phyloP scores from a whole-genome alignment of 352 stramenopile species.

The Pseudoperonospora humuli region DNA sequence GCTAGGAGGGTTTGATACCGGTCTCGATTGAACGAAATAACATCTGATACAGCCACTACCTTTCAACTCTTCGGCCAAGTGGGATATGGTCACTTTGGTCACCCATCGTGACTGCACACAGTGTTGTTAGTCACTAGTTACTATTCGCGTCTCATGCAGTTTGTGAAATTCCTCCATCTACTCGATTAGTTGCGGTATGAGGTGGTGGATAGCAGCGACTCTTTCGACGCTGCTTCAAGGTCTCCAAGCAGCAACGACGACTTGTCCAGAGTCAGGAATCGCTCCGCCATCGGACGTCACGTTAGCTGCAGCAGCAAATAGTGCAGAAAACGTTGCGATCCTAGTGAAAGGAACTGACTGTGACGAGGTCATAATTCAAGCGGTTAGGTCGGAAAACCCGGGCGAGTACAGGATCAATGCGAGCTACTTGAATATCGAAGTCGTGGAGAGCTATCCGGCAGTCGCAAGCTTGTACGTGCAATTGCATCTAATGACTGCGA shows the following conservation, averaged over 20 bases:
- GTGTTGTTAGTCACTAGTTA: slow-evolving; percentile 3
- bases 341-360: slow-evolving; percentile 20
- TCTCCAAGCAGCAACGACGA: slow-evolving; percentile 11
- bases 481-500: neutral
- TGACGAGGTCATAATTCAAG: slow-evolving; percentile 19
- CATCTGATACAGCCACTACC: neutral
- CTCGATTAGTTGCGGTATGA: slow-evolving; percentile 5
- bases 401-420: slow-evolving; percentile 23
- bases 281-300: slow-evolving; percentile 14
- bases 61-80: slow-evolving; percentile 2
- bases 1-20: too few species aligned
- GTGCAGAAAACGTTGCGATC: slow-evolving; percentile 17
- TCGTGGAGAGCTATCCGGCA: slow-evolving; percentile 23
- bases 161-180: slow-evolving; percentile 7
- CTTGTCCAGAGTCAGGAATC: slow-evolving; percentile 19
- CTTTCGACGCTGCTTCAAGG: slow-evolving; percentile 1
- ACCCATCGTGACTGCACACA: slow-evolving; percentile 24
- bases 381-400: slow-evolving; percentile 13
- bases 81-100: slow-evolving; percentile 6
- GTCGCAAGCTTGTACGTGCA: slow-evolving; percentile 20
- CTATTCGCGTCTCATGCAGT: slow-evolving; percentile 4
- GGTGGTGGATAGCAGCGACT: slow-evolving; percentile 1
- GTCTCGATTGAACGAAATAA: too few species aligned
- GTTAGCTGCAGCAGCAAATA: slow-evolving; percentile 13
- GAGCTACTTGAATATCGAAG: slow-evolving; percentile 22